phyloP scores from a whole-genome alignment of 1,284 basidiomycete species.

The Wolfiporia cocos region DNA sequence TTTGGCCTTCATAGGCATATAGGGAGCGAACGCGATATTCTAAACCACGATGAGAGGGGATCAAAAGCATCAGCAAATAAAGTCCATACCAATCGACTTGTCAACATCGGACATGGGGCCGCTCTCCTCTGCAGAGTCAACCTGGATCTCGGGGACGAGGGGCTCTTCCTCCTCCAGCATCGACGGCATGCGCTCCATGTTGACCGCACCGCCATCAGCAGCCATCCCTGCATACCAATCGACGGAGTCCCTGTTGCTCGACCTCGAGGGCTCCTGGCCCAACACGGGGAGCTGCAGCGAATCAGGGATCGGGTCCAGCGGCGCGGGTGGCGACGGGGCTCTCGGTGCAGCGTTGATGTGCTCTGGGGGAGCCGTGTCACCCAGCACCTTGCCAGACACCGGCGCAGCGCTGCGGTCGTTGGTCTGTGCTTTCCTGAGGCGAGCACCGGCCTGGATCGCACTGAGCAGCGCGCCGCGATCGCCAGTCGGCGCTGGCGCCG shows the following conservation, averaged over 20 bases:
- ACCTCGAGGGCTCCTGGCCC: conserved; percentile 16
- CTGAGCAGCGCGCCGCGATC: conserved; percentile 70
- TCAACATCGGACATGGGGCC: conserved; percentile 80
- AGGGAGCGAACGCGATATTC: conserved; percentile 75
- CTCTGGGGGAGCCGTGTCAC: conserved; percentile 65
- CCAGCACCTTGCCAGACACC: conserved; percentile 74
- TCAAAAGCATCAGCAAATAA: conserved; percentile 3
- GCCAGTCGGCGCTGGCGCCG: conserved; percentile 34
- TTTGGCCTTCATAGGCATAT: conserved; percentile 80
- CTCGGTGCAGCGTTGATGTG: conserved; percentile 56
- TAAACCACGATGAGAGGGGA: too few species aligned
- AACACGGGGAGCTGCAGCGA: conserved; percentile 21
- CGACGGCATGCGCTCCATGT: conserved; percentile 42
- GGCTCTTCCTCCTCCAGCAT: conserved; percentile 45
- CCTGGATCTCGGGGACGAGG: conserved; percentile 46
- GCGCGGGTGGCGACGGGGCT: conserved; percentile 33
- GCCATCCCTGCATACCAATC: conserved; percentile 93
- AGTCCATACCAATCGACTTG: conserved; percentile 47
- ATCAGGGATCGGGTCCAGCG: conserved; percentile 11
- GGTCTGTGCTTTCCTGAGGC: conserved; percentile 75
- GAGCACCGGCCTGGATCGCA: conserved; percentile 80
- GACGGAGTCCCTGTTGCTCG: conserved; percentile 73
- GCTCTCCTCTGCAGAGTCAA: conserved; percentile 43
- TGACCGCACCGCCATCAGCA: conserved; percentile 47
- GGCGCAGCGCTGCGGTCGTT: conserved; percentile 76